Conservation (phyloP, 768 basidiomycete genomes). For the Collybia nuda region DNA sequence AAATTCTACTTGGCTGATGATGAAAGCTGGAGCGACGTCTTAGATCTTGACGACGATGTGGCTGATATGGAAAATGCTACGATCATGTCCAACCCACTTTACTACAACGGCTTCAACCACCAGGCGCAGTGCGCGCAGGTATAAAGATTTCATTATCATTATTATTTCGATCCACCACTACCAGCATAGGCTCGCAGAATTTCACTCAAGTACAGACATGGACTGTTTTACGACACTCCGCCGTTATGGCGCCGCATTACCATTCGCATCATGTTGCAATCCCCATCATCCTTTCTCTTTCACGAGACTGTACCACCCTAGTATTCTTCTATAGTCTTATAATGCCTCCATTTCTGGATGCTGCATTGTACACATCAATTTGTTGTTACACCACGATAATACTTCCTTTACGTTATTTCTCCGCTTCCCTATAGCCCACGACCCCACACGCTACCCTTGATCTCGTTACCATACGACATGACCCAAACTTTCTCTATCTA, state of each 20-base stretch:
- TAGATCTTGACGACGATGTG: constrained; percentile 13
- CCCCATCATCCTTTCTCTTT: background rate
- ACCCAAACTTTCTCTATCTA: no score
- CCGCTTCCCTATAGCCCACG: no score
- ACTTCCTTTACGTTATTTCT: no score
- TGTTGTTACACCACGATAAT: no score
- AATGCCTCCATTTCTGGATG: no score
- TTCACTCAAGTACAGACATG: background rate
- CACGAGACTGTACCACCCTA: no score
- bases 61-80: constrained; percentile 17
- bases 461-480: no score
- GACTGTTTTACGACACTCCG: background rate
- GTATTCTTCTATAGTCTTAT: no score
- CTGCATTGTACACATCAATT: no score
- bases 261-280: background rate
- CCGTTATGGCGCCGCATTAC: background rate
- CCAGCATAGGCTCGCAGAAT: background rate
- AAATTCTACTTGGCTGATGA: constrained; percentile 19
- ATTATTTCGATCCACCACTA: background rate
- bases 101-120: background rate
- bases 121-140: background rate
- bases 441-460: no score
- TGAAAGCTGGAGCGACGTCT: constrained; percentile 11
- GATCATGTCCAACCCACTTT: constrained; percentile 14
- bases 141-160: constrained; percentile 1